Base-by-base conservation (phyloP, 2,329 filamentous ascomycete genomes). In the Gaeumannomyces tritici region DNA sequence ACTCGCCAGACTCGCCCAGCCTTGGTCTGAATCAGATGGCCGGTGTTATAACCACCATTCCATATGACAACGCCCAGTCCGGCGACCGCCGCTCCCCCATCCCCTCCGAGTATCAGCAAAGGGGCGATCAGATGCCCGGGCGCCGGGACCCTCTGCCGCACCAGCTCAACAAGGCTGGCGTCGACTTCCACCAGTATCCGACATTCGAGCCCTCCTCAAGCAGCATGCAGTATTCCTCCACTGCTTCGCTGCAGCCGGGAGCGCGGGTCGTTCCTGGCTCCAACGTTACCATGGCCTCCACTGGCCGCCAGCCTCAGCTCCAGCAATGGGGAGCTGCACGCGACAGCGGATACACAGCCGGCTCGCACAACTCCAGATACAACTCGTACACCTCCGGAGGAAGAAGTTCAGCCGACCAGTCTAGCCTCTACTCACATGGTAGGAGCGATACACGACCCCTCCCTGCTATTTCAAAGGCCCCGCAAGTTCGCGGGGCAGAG, bases 101-200 rank as follows among this genome's bases (percentile, higher is more conserved):
- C 63, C 77, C 88, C 54, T 80, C 90, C 70, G 89, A 96, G 57
- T 90, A 89, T 71, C 78, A 91, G 56, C 87, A 89, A 60, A 84
- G 85, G 70, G 76, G 82, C 63, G 87, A 90, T 65, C 85, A 89
- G 70, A 74, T 81, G 68, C 79, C 84, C 27, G 75, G 80, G 62
- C 83, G 86, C 67, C 86, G 86, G 72, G 89, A 95, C 62, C 89
- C 89, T 63, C 81, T 90, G 64, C 90, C 92, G 33, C 90, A 95
- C 74, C 91, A 96, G 70, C 77, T 96, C 62, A 93, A 91, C 73
- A 93, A 91, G 76, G 81, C 80, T 67, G 85, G 85, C 59, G 78
- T 79, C 68, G 93, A 97, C 74, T 96, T 87, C 72, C 91, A 96
- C 76, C 93, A 96, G 71, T 96, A 97, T 73, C 91, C 92, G 55